Evolutionary conservation across 2,329 filamentous ascomycete species (phyloP), one percentile per base, ranked within the genome.

Genomic region (Truncatella angustata): DNA sequence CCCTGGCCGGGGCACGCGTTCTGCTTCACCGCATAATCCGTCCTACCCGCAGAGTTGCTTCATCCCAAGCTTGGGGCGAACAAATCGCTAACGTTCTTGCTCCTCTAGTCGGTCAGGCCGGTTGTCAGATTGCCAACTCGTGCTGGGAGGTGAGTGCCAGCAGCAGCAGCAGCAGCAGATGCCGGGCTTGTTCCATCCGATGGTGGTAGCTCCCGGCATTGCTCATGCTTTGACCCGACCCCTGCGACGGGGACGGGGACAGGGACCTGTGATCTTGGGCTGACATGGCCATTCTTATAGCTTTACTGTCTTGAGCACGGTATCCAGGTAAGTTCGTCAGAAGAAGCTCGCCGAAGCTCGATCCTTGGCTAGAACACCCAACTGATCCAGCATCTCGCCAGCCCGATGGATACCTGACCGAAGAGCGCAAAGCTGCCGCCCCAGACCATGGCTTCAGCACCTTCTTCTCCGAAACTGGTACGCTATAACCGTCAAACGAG

Each of bases 381-480:
- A 52, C 68, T 75, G 53, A 79, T 67, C 54, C 50, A 51, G 63
- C 49, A 58, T 49, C 57, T 54, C 40, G 56, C 59, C 72, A 99
- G 93, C 93, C 94, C 66, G 94, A 99, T 85, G 94, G 94, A 74
- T 97, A 90, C 81, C 86, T 99, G 75, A 97, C 92, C 62, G 93
- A 97, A 72, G 93, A 97, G 84, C 91, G 92, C 78, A 97, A 97
- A 84, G 85, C 84, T 66, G 86, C 86, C 70, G 89, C 96, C 60
- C 89, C 91, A 60, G 94, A 97, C 74, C 90, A 97, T 71, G 94
- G 94, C 63, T 99, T 99, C 86, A 97, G 92, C 83, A 99, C 94
- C 69, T 99, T 99, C 85, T 99, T 99, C 85, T 97, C 93, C 64
- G 94, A 99, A 84, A 97, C 94, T 70, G 93, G 94, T 97, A 90